Conservation (phyloP, 2,329 filamentous ascomycete species). For the Diplodia mutila region DNA sequence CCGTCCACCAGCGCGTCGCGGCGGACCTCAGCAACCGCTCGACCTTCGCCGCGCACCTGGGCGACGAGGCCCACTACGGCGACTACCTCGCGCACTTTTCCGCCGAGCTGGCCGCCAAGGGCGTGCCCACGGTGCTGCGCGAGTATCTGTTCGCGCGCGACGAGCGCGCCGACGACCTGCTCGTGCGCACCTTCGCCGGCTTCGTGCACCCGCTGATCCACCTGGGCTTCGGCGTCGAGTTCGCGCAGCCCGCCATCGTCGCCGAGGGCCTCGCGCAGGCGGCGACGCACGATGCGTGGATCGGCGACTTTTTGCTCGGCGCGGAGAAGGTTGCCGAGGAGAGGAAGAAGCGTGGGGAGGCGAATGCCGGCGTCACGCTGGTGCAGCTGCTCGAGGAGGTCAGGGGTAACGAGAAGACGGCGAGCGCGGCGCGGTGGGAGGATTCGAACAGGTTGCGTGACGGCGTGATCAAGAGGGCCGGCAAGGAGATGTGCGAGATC, state of each 20-base stretch:
- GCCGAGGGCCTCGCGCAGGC: constrained; percentile 79
- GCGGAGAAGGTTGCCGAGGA: constrained; percentile 55
- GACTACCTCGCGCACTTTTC: constrained; percentile 80
- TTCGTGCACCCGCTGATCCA: constrained; percentile 83
- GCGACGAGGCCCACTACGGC: constrained; percentile 67
- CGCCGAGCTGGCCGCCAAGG: constrained; percentile 66
- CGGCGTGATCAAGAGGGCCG: constrained; percentile 67
- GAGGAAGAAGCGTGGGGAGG: constrained; percentile 35
- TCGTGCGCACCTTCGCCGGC: constrained; percentile 69
- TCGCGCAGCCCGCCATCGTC: constrained; percentile 77
- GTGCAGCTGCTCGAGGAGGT: constrained; percentile 66
- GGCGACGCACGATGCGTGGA: constrained; percentile 66
- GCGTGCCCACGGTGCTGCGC: constrained; percentile 64
- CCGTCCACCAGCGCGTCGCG: constrained; percentile 56
- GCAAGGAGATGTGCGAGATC: constrained; percentile 64
- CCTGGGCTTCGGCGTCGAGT: constrained; percentile 83
- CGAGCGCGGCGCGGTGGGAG: constrained; percentile 53
- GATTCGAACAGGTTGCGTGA: constrained; percentile 69
- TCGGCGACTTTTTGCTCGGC: constrained; percentile 58
- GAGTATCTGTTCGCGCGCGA: constrained; percentile 72
- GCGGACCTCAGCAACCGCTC: constrained; percentile 61
- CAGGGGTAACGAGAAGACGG: constrained; percentile 60
- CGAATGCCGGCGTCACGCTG: constrained; percentile 43
- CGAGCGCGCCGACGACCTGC: constrained; percentile 68
- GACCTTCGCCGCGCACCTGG: constrained; percentile 63